Percentiles rank a stretch among this genome's conserved stretches.
Evolutionary conservation across 352 stramenopile species (phyloP).

Genomic region (Phytophthora capsici): DNA sequence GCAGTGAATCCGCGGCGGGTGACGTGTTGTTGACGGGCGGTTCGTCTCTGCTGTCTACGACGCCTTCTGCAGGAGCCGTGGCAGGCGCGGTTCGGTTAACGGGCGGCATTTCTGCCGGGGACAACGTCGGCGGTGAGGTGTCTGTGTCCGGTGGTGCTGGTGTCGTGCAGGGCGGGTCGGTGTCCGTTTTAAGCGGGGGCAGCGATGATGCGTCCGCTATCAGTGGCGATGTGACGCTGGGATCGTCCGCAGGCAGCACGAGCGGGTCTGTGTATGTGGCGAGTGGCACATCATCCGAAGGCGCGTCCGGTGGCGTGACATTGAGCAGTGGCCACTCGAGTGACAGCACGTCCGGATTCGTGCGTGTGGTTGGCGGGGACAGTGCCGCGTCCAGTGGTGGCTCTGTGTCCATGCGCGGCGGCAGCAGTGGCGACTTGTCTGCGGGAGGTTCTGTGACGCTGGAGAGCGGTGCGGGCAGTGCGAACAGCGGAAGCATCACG

Average conservation of each 20-base stretch:
- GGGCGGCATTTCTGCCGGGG: slow-evolving; percentile 14
- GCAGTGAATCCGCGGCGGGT: slow-evolving; percentile 7
- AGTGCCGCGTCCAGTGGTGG: neutral
- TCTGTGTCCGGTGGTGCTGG: neutral
- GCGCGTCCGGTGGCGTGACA: neutral
- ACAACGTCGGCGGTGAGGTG: slow-evolving; percentile 18
- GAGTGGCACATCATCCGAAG: neutral
- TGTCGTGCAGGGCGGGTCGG: slow-evolving; percentile 1
- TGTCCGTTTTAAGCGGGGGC: slow-evolving; percentile 3
- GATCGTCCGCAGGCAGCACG: neutral
- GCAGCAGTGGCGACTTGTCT: neutral
- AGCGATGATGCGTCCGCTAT: neutral
- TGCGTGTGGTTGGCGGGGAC: neutral
- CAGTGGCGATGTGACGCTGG: neutral
- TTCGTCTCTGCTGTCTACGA: slow-evolving; percentile 8
- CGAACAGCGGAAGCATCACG: neutral
- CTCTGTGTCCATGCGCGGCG: neutral
- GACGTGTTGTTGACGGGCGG: slow-evolving; percentile 23
- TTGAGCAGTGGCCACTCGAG: neutral
- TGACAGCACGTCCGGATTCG: neutral
- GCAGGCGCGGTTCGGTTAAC: slow-evolving; percentile 16
- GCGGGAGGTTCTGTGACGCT: neutral
- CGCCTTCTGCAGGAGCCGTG: slow-evolving; percentile 5
- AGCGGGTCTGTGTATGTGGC: slow-evolving; percentile 1
- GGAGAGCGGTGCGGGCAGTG: neutral